Evolutionary conservation across 805 yeast species (phyloP).

Genomic region (Yamadazyma kitorensis): DNA sequence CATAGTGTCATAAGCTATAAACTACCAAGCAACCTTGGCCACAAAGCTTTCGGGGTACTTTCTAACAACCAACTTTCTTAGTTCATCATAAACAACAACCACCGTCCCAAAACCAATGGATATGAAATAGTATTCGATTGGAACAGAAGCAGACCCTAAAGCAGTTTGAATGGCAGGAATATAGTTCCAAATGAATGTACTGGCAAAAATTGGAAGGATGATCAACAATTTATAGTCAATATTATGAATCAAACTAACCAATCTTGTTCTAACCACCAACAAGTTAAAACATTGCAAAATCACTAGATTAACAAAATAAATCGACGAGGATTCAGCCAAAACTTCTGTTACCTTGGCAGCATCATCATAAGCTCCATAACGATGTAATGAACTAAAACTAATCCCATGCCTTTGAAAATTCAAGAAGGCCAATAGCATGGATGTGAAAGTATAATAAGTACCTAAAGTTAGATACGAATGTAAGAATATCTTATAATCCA

Average conservation of each 20-base stretch:
- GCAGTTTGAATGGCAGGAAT: conserved; percentile 36
- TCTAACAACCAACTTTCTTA: conserved; percentile 36
- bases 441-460: conserved; percentile 36
- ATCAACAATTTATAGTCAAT: conserved; percentile 37
- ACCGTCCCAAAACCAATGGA: conserved; percentile 44
- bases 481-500: conserved; percentile 33
- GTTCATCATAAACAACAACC: conserved; percentile 42
- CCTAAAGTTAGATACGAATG: conserved; percentile 47
- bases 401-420: conserved; percentile 35
- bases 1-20: not conserved
- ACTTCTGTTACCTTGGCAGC: conserved; percentile 7
- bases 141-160: conserved; percentile 37
- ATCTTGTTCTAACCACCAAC: conserved; percentile 41
- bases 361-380: conserved; percentile 30
- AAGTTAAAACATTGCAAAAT: conserved; percentile 47
- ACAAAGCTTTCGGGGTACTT: conserved; percentile 34
- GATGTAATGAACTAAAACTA: conserved; percentile 29
- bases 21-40: conserved; percentile 43
- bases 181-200: conserved; percentile 42
- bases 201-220: conserved; percentile 32
- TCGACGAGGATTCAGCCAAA: conserved; percentile 31
- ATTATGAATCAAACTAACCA: conserved; percentile 37
- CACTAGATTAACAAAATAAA: conserved; percentile 47
- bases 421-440: conserved; percentile 39
- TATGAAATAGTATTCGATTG: conserved; percentile 45